Percentiles rank a stretch among this genome's conserved stretches.
Conservation (phyloP, 2,329 filamentous ascomycete genomes). For the Xylaria sp. region DNA sequence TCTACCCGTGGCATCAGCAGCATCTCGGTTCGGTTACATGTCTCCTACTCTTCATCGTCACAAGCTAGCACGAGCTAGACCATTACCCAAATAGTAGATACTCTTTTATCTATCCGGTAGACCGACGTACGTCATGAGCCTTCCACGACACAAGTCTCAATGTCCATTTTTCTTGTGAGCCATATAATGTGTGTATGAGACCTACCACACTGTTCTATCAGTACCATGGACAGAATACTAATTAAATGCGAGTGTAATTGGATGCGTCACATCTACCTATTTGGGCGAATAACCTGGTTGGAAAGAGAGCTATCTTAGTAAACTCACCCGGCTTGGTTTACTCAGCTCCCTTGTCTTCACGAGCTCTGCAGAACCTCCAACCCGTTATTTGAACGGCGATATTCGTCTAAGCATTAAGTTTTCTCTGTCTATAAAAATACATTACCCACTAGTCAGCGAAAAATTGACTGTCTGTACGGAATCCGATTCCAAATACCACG, state of each 20-base stretch:
- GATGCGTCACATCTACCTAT: constrained; percentile 17
- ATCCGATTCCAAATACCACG: constrained; percentile 32
- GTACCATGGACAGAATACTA: not conserved
- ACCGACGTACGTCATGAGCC: constrained; percentile 3
- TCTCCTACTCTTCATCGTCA: constrained; percentile 14
- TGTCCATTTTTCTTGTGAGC: not conserved
- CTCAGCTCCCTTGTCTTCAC: constrained; percentile 35
- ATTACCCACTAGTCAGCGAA: constrained; percentile 30
- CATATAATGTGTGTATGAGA: not conserved
- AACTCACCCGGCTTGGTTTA: constrained; percentile 27
- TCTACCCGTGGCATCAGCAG: constrained; percentile 23
- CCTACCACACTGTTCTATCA: not conserved
- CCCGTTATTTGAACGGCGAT: not conserved
- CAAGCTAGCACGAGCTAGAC: constrained; percentile 26
- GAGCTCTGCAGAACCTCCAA: constrained; percentile 27
- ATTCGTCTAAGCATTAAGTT: constrained; percentile 25
- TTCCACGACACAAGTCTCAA: not conserved
- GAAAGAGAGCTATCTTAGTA: constrained; percentile 26
- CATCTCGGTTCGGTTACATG: constrained; percentile 29
- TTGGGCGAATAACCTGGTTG: constrained; percentile 24
- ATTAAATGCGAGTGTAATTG: constrained; percentile 7
- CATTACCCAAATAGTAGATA: not conserved
- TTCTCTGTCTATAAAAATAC: constrained; percentile 29
- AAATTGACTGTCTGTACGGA: constrained; percentile 5
- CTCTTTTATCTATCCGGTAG: constrained; percentile 1